Conservation (phyloP, 768 basidiomycete species). For the Collybia mongolica region DNA sequence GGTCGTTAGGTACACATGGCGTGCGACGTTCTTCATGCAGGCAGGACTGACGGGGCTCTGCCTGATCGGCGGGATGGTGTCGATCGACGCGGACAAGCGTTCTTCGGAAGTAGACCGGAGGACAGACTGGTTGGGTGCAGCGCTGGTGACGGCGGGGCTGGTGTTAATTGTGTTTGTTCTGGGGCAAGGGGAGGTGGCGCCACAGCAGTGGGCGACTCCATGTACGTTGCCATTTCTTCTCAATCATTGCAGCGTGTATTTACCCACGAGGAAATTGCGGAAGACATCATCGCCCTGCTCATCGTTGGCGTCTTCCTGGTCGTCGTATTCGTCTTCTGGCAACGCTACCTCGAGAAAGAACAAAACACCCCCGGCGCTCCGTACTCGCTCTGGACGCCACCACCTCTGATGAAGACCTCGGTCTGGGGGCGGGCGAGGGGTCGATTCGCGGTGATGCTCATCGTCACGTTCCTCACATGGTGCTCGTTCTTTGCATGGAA, state of each 20-base stretch:
- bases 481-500: slow-evolving; percentile 49
- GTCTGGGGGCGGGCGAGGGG: slow-evolving; percentile 58
- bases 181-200: slow-evolving; percentile 55
- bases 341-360: slow-evolving; percentile 48
- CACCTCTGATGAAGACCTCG: slow-evolving; percentile 59
- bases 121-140: slow-evolving; percentile 75
- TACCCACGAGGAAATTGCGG: neutral
- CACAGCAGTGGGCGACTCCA: slow-evolving; percentile 53
- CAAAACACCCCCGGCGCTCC: slow-evolving; percentile 2
- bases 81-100: slow-evolving; percentile 58
- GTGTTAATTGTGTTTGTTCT: slow-evolving; percentile 70
- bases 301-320: slow-evolving; percentile 55
- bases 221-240: slow-evolving; percentile 11
- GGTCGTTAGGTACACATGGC: slow-evolving; percentile 53
- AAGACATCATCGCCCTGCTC: slow-evolving; percentile 66
- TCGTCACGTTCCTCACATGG: slow-evolving; percentile 60
- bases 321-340: slow-evolving; percentile 58
- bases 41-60: slow-evolving; percentile 55
- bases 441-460: slow-evolving; percentile 53
- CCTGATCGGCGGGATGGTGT: slow-evolving; percentile 49
- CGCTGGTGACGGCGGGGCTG: slow-evolving; percentile 57
- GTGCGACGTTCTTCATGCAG: slow-evolving; percentile 57
- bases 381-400: slow-evolving; percentile 30
- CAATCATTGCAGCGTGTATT: slow-evolving; percentile 15
- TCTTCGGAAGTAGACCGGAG: slow-evolving; percentile 40